Evolutionary conservation across 805 yeast species (phyloP), one percentile per base, ranked within the genome.

Genomic region (Wickerhamomyces rabaulensis): DNA sequence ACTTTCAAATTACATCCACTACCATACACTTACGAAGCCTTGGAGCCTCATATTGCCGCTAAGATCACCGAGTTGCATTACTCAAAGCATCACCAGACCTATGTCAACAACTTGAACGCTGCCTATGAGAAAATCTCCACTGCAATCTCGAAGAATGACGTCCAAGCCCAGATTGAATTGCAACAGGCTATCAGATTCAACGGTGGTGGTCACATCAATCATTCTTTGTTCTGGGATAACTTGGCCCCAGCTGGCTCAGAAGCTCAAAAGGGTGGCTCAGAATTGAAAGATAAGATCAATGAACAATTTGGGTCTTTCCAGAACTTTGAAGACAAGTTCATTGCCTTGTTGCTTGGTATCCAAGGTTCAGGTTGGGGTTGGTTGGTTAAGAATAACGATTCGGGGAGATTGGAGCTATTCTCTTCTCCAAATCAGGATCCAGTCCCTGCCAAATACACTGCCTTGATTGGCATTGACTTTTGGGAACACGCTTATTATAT

Each of bases 311-410:
- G 79, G 16, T 69, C 74, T 9, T 62, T 74, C 46, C 76, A 69
- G 29, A 61, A 64, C 45, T 72, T 74, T 62, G 68, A 69, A 56
- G 55, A 64, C 3, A 47, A 69, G 45, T 70, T 74, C 56, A 70
- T 69, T 49, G 55, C 66, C 41, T 69, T 71, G 57, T 65, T 74
- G 54, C 73, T 76, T 20, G 73, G 74, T 16, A 71, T 74, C 48
- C 79, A 74, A 62, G 79, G 78, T 37, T 73, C 78, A 2, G 79
- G 79, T 17, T 74, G 79, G 79, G 78, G 77, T 21, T 74, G 71
- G 57, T 62, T 74, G 44, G 78, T 71, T 39, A 71, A 71, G 59
- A 72, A 73, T 56, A 69, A 65, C 6, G 51, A 46, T 9, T 66
- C 70, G 52, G 75, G 75, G 26, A 48, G 47, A 13, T 61, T 74